Base-by-base conservation (phyloP, 768 basidiomycete species). In the Rhizopogon vesiculosus region DNA sequence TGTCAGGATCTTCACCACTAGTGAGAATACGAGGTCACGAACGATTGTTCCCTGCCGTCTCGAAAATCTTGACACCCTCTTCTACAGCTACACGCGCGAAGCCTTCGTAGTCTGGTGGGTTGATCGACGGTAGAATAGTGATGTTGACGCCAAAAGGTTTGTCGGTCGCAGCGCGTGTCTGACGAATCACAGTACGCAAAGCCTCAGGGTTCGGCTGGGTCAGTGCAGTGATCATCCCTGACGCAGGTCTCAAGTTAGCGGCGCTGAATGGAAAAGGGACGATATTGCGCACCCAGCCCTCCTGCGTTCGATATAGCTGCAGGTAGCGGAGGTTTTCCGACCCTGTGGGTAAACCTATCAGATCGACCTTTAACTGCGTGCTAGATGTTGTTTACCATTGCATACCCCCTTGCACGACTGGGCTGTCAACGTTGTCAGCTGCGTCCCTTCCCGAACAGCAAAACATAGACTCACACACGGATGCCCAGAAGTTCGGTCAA, bases 1-100 rank as follows among this genome's bases (percentile, higher is more conserved):
- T 5, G 43, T 45, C 22, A 46, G 9, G 18, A 12, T n/a, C 29
- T 28, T 49, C 16, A 22, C 49, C n/a, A 55, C 18, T 42, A 12
- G n/a, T 53, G 31, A 38, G 7, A n/a, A 1, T 12, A 38, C 8
- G 8, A 19, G 7, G 25, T 31, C 15, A 64, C 88, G 60, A 63
- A 92, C 91, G 91, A 62, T 87, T 93, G 63, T 90, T 91, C 6
- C 93, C 95, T 2, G 94, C 94, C 0, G 94, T 97, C 76, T 97
- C 94, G 64, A 94, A 91, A 42, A 96, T 86, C 63, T 69, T 77
- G n/a, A 96, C 81, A 7, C 91, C 91, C 66, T 95, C 93, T 58
- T 90, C 91, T 45, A 93, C 82, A 8, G 93, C 87, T 7, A 78
- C 91, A 38, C 85, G 75, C 0, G 89, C 89, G 62, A 87, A 93